Percentiles rank a stretch among this genome's conserved stretches.
phyloP scores from a whole-genome alignment of 176 grass and related monocot genomes.

The Alopecurus myosuroides region DNA sequence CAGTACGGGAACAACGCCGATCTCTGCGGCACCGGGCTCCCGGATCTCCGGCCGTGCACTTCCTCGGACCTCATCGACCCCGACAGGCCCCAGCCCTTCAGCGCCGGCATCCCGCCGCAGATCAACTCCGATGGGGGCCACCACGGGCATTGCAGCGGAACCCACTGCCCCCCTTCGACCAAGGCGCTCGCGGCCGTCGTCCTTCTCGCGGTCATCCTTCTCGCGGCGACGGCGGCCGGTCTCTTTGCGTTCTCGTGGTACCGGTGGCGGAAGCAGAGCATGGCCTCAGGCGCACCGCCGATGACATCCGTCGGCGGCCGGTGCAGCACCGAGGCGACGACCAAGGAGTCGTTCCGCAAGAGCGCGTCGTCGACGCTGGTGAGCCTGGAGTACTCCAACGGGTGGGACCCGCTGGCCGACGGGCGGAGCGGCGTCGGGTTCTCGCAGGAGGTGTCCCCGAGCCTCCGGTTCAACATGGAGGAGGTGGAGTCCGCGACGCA shows the following conservation, averaged over 20 bases:
- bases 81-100: conserved; percentile 74
- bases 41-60: conserved; percentile 60
- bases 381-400: conserved; percentile 80
- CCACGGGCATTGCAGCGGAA: conserved; percentile 31
- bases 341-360: conserved; percentile 38
- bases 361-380: conserved; percentile 68
- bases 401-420: conserved; percentile 84
- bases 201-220: conserved; percentile 33
- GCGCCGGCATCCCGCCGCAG: conserved; percentile 51
- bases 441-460: conserved; percentile 53
- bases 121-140: neutral
- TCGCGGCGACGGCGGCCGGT: conserved; percentile 27
- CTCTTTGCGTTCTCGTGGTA: conserved; percentile 56
- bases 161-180: conserved; percentile 40
- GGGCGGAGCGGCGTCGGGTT: conserved; percentile 31
- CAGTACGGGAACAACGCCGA: conserved; percentile 78
- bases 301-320: neutral
- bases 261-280: conserved; percentile 35
- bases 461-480: conserved; percentile 67
- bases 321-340: conserved; percentile 16
- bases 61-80: conserved; percentile 59
- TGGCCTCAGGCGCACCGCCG: neutral
- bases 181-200: conserved; percentile 50
- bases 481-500: conserved; percentile 91
- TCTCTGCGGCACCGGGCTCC: conserved; percentile 64